Conservation (phyloP, 176 grass and related monocot species). For the Cenchrus fungigraminus region DNA sequence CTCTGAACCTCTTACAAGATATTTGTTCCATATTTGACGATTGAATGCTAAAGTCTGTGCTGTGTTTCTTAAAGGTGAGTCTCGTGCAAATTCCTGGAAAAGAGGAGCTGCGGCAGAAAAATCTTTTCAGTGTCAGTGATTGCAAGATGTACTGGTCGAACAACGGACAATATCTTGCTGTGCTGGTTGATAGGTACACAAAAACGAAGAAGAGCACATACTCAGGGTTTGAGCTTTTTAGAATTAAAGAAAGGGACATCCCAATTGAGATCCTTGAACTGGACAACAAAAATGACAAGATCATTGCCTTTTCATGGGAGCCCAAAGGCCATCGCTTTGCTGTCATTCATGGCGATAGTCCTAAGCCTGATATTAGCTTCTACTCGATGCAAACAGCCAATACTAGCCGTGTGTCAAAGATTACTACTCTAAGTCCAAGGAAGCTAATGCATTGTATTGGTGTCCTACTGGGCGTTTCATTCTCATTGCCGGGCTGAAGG, state of each 20-base stretch:
- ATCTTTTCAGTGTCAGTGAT: constrained; percentile 88
- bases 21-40: constrained; percentile 9
- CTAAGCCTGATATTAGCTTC: constrained; percentile 82
- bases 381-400: constrained; percentile 71
- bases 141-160: constrained; percentile 93
- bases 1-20: background rate
- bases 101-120: constrained; percentile 91
- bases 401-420: constrained; percentile 68
- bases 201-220: constrained; percentile 97
- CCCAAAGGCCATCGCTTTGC: constrained; percentile 90
- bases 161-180: constrained; percentile 92
- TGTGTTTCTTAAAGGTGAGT: constrained; percentile 62
- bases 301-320: constrained; percentile 96
- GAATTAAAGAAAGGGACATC: constrained; percentile 90
- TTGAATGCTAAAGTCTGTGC: constrained; percentile 2
- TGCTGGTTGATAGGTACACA: constrained; percentile 91
- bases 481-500: constrained; percentile 86
- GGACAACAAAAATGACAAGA: constrained; percentile 96
- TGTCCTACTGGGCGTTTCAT: constrained; percentile 82
- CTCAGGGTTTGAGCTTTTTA: constrained; percentile 91
- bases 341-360: constrained; percentile 89
- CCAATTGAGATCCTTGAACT: constrained; percentile 96
- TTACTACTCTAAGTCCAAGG: constrained; percentile 84
- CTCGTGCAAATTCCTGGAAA: constrained; percentile 91
- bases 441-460: constrained; percentile 92